Conservation (phyloP, 768 basidiomycete genomes). For the Daedaleopsis nitida region DNA sequence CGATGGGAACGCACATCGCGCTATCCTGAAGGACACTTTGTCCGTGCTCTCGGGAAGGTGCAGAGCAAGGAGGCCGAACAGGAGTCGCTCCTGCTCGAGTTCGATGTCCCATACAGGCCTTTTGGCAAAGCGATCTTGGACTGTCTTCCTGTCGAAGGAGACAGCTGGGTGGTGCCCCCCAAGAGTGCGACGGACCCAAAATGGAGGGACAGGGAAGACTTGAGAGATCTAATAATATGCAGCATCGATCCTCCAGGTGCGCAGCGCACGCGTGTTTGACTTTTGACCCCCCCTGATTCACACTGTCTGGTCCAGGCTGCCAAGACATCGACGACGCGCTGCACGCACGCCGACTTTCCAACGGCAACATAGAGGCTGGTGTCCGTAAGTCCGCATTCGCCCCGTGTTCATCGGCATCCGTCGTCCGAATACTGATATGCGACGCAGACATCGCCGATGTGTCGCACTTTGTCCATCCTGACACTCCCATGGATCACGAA, state of each 20-base stretch:
- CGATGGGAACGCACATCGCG: conserved; percentile 85
- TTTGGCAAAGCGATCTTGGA: conserved; percentile 95
- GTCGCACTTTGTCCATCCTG: conserved; percentile 90
- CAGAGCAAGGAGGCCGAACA: conserved; percentile 97
- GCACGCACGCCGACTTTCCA: conserved; percentile 83
- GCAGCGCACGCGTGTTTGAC: not conserved
- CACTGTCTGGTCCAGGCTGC: conserved; percentile 57
- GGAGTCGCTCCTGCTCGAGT: conserved; percentile 91
- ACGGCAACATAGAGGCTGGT: conserved; percentile 95
- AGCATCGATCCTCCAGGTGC: conserved; percentile 95
- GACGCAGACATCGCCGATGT: conserved; percentile 93
- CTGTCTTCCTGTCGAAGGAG: conserved; percentile 88
- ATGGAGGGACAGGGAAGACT: conserved; percentile 88
- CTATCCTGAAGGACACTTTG: conserved; percentile 97
- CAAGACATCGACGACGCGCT: conserved; percentile 99
- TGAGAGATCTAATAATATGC: conserved; percentile 84
- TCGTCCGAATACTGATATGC: not conserved
- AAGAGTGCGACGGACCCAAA: conserved; percentile 53
- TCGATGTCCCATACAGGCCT: conserved; percentile 93
- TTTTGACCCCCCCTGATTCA: not conserved
- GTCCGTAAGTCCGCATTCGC: conserved; percentile 73
- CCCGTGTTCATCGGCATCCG: not conserved
- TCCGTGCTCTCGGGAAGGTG: conserved; percentile 85
- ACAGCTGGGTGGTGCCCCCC: conserved; percentile 88
- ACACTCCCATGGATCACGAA: conserved; percentile 95